These are phyloP conservation scores for Metarhizium anisopliae DNA, from an alignment of 2,329 filamentous ascomycete genomes.

Conservation along the genomic window DNA sequence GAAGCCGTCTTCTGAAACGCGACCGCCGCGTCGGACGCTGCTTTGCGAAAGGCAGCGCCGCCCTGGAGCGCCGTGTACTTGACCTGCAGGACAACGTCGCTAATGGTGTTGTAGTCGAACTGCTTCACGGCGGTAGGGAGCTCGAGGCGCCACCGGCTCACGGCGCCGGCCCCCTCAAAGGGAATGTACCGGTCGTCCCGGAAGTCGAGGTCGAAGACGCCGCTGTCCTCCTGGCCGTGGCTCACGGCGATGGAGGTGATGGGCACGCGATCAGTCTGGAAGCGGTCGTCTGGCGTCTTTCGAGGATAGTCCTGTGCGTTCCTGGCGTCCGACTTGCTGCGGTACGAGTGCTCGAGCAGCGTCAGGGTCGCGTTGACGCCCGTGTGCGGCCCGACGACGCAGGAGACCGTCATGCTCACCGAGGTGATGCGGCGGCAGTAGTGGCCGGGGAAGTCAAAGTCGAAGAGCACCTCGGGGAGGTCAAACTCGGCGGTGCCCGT, in stretches of 20 bases:
- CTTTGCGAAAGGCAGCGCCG: not conserved
- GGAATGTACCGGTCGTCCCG: not conserved
- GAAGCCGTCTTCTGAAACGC: not conserved
- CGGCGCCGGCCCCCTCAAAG: not conserved
- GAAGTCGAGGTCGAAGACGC: not conserved
- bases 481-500: not conserved
- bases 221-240: not conserved
- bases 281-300: not conserved
- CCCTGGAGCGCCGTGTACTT: not conserved
- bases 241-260: not conserved
- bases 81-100: not conserved
- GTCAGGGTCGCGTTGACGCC: not conserved
- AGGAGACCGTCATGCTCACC: not conserved
- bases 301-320: not conserved
- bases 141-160: not conserved
- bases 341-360: not conserved
- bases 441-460: constrained; percentile 1
- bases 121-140: not conserved
- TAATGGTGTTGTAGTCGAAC: not conserved
- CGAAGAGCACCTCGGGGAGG: not conserved
- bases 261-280: not conserved
- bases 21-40: not conserved
- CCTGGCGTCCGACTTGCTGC: not conserved
- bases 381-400: not conserved
- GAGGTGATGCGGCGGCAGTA: not conserved